phyloP scores from a whole-genome alignment of 2,329 filamentous ascomycete species.

The Ophiognomonia clavigignenti-juglandacearum region DNA sequence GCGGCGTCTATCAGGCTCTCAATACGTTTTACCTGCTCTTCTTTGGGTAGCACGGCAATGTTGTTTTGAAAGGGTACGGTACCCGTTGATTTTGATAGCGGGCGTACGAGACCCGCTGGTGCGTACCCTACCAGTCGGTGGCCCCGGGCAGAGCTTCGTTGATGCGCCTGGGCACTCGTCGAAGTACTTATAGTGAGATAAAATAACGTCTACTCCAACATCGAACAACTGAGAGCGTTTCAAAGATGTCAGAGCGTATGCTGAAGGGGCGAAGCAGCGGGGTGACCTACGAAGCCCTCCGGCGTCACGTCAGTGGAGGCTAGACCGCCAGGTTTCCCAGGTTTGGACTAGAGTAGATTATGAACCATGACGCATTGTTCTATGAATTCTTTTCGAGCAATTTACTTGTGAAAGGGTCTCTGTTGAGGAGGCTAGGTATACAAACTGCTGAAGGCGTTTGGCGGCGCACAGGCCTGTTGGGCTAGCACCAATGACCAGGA shows the following conservation, averaged over 20 bases:
- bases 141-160: constrained; percentile 92
- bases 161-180: constrained; percentile 98
- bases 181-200: constrained; percentile 99
- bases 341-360: constrained; percentile 88
- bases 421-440: too few relatives aligned
- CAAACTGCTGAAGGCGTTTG: too few relatives aligned
- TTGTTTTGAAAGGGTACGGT: constrained; percentile 99
- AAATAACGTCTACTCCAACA: constrained; percentile 97
- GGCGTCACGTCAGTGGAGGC: constrained; percentile 92
- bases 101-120: constrained; percentile 98
- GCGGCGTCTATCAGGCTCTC: constrained; percentile 95
- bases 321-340: constrained; percentile 89
- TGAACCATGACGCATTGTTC: constrained; percentile 92
- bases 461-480: too few relatives aligned
- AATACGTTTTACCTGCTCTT: constrained; percentile 91
- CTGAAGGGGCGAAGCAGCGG: not conserved
- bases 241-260: not conserved
- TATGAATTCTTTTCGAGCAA: too few relatives aligned
- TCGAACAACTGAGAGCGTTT: constrained; percentile 77
- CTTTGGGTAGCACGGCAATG: constrained; percentile 95
- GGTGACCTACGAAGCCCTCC: constrained; percentile 81
- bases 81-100: constrained; percentile 96
- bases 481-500: too few relatives aligned
- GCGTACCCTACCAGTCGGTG: constrained; percentile 93
- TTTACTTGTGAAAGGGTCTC: too few relatives aligned